These are phyloP conservation scores for Cytospora schulzeri DNA, from an alignment of 2,329 filamentous ascomycete species.

Conservation along the genomic window DNA sequence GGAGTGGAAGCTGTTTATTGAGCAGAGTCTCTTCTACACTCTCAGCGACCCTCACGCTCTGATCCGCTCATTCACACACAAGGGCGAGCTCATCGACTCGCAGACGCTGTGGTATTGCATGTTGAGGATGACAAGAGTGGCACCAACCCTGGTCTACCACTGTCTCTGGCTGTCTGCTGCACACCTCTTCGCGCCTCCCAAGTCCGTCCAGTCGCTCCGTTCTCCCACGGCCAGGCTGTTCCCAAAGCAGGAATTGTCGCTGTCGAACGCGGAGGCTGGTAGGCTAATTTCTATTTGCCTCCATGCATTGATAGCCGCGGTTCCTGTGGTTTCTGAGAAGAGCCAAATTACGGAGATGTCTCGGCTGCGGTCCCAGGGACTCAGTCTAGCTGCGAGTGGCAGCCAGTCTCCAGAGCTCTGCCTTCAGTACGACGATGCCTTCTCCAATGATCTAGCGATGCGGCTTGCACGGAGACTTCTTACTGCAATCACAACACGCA, in stretches of 20 bases:
- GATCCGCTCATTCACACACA: slow-evolving; percentile 58
- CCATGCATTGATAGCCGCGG: slow-evolving; percentile 62
- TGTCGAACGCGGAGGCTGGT: slow-evolving; percentile 54
- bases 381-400: slow-evolving; percentile 51
- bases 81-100: slow-evolving; percentile 58
- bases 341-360: slow-evolving; percentile 61
- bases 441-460: slow-evolving; percentile 62
- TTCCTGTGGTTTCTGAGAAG: slow-evolving; percentile 52
- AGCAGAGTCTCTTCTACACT: slow-evolving; percentile 66
- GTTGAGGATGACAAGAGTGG: slow-evolving; percentile 58
- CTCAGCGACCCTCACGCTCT: slow-evolving; percentile 59
- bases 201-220: slow-evolving; percentile 43
- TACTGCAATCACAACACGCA: slow-evolving; percentile 55
- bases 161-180: slow-evolving; percentile 65
- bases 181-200: slow-evolving; percentile 59
- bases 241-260: slow-evolving; percentile 38
- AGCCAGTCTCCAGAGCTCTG: slow-evolving; percentile 53
- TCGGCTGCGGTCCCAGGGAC: slow-evolving; percentile 57
- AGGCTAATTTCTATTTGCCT: slow-evolving; percentile 61
- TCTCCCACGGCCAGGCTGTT: slow-evolving; percentile 43
- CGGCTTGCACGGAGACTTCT: slow-evolving; percentile 62
- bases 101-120: slow-evolving; percentile 66
- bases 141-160: slow-evolving; percentile 62
- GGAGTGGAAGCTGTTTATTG: slow-evolving; percentile 63
- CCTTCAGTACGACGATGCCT: slow-evolving; percentile 64